These are phyloP conservation scores for Silene uniflora DNA, from an alignment of 148 eudicot genomes.

Conservation along the genomic window DNA sequence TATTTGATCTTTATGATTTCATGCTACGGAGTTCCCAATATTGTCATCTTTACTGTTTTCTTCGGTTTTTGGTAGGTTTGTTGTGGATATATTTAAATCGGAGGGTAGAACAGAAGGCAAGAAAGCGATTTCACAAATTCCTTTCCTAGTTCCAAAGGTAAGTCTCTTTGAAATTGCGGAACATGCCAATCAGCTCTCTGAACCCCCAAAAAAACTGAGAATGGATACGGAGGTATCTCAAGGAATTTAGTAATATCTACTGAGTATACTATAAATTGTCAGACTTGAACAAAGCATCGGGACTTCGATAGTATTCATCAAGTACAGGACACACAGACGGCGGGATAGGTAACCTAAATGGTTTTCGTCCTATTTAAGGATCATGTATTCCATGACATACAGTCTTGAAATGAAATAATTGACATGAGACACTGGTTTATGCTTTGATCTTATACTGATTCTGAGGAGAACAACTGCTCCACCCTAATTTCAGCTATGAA, in stretches of 20 bases:
- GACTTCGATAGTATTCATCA: background rate
- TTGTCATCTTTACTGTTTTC: background rate
- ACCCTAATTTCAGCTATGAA: background rate
- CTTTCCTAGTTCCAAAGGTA: conserved; percentile 64
- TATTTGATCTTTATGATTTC: background rate
- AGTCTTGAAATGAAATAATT: background rate
- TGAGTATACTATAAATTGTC: background rate
- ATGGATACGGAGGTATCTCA: too few relatives aligned
- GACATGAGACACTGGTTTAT: background rate
- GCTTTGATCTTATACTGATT: background rate
- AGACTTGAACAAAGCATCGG: background rate
- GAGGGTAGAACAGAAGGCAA: conserved; percentile 39
- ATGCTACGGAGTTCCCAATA: background rate
- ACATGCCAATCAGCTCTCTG: background rate
- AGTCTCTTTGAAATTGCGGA: background rate
- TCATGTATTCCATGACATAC: background rate
- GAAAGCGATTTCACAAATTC: conserved; percentile 35
- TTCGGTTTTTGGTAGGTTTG: conserved; percentile 37
- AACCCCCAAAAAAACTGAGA: too few relatives aligned
- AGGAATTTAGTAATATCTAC: too few relatives aligned
- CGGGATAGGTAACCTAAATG: background rate
- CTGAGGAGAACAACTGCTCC: background rate
- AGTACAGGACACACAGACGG: background rate
- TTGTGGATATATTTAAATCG: conserved; percentile 42
- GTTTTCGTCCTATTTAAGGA: background rate